Base-by-base conservation (phyloP, 306 rosid genomes). In the Fragaria ananassa region DNA sequence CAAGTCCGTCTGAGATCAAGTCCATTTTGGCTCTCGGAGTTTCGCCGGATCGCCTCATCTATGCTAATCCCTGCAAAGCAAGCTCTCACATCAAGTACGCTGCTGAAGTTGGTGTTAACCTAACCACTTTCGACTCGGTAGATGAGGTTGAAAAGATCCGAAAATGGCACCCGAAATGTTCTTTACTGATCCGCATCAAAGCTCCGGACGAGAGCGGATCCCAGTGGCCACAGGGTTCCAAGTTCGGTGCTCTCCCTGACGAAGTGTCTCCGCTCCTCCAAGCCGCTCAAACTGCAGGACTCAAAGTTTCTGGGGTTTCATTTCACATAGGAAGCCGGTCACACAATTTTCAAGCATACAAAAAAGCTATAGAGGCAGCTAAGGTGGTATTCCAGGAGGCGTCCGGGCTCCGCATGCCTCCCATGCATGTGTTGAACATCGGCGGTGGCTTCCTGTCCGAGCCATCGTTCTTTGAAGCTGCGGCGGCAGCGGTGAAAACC, bases 311-410 rank as follows among this genome's bases (percentile, higher is more conserved):
- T 0, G 94, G 94, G 5, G 94, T 86, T 2, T 85, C 94, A 3
- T 89, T 89, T 74, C 94, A 89, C 42, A 76, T 89, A 1, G 94
- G 94, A 0, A 89, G 91, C 35, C 86, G 79, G 6, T 89, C 81
- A 39, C 79, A 75, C 10, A 77, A 84, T 54, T 14, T 56, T 1
- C 19, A 21, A 5, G 86, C 86, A 1, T 84, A 77, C 21, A n/a
- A 47, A 0, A 79, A 77, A 14, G 86, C 91, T 71, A 83, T 87
- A 8, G 54, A 64, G 1, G 77, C 74, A 0, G 88, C 91, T 4
- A 86, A 85, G 69, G 41, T 66, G 1, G 85, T 82, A 6, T 87
- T 89, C 65, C 74, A 87, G 0, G 42, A 63, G 27, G 91, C 91
- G 25, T 53, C 63, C 0, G 23, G n/a, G 34, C 81, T 87, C 0